phyloP scores from a whole-genome alignment of 2,329 filamentous ascomycete species.

The Alternaria metachromatica region DNA sequence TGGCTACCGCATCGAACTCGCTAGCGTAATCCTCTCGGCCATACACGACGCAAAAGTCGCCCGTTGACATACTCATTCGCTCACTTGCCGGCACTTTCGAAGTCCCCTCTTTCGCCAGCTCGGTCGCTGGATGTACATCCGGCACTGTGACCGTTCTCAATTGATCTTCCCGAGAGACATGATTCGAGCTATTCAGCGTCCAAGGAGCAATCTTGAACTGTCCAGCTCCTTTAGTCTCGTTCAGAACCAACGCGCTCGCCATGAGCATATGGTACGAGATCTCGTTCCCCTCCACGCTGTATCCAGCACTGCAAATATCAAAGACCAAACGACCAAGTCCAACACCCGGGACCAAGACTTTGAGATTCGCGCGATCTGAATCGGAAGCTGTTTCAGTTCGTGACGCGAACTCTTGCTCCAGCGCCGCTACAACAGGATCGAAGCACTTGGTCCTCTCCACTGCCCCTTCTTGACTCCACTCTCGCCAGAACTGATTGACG shows the following conservation, averaged over 20 bases:
- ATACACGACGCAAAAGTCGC: constrained; percentile 92
- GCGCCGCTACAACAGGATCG: constrained; percentile 70
- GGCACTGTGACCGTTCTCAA: constrained; percentile 76
- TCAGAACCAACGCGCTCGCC: constrained; percentile 78
- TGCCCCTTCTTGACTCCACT: constrained; percentile 84
- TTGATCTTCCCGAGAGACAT: constrained; percentile 75
- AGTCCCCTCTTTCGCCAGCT: constrained; percentile 34
- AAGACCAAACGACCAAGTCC: constrained; percentile 89
- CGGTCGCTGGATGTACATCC: constrained; percentile 65
- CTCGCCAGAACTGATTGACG: constrained; percentile 89
- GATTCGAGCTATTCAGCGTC: constrained; percentile 87
- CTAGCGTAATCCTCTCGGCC: constrained; percentile 65
- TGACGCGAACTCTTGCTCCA: constrained; percentile 49
- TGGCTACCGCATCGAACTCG: constrained; percentile 80
- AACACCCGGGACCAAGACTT: constrained; percentile 85
- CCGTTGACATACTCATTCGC: constrained; percentile 89
- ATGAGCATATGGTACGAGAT: constrained; percentile 98
- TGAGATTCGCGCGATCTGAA: constrained; percentile 52
- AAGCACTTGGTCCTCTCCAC: constrained; percentile 80
- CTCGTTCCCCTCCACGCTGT: constrained; percentile 82
- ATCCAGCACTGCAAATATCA: constrained; percentile 78
- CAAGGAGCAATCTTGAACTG: constrained; percentile 84
- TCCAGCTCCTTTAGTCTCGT: constrained; percentile 65
- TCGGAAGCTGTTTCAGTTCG: constrained; percentile 49
- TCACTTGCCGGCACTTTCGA: constrained; percentile 56